A percentile compares a stretch with the other conserved stretches of the same genome.
Evolutionary conservation across 192 early-diverging fungal genomes (phyloP).

Genomic region (Pilaira anomala): DNA sequence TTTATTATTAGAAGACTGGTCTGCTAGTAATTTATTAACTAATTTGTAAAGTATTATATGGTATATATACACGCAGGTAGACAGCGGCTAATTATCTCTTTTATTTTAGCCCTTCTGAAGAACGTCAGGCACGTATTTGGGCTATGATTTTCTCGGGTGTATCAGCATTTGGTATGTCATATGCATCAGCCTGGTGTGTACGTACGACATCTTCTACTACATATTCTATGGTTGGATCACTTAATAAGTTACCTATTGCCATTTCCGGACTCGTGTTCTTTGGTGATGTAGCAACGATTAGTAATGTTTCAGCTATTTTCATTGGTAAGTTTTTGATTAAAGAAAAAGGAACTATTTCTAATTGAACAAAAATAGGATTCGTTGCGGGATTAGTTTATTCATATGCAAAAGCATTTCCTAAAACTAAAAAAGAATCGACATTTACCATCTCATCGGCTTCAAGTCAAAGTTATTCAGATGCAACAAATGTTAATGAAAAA

Average conservation of each 20-base stretch:
- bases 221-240: conserved; percentile 89
- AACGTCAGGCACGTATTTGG: conserved; percentile 43
- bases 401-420: conserved; percentile 63
- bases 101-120: conserved; percentile 35
- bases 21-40: conserved; percentile 47
- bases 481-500: conserved; percentile 10
- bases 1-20: conserved; percentile 65
- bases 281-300: conserved; percentile 74
- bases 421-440: conserved; percentile 37
- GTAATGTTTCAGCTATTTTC: conserved; percentile 74
- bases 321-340: conserved; percentile 57
- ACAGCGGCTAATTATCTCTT: conserved; percentile 3
- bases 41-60: conserved; percentile 46
- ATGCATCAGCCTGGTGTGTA: conserved; percentile 79
- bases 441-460: conserved; percentile 10
- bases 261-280: conserved; percentile 92
- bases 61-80: background rate
- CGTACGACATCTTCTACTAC: conserved; percentile 76
- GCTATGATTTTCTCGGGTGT: conserved; percentile 76
- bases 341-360: too few relatives aligned
- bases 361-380: conserved; percentile 37
- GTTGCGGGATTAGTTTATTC: conserved; percentile 68
- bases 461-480: conserved; percentile 23
- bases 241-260: conserved; percentile 94
- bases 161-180: conserved; percentile 86